Evolutionary conservation across 2,329 filamentous ascomycete genomes (phyloP).

Genomic region (Whalleya microplaca): DNA sequence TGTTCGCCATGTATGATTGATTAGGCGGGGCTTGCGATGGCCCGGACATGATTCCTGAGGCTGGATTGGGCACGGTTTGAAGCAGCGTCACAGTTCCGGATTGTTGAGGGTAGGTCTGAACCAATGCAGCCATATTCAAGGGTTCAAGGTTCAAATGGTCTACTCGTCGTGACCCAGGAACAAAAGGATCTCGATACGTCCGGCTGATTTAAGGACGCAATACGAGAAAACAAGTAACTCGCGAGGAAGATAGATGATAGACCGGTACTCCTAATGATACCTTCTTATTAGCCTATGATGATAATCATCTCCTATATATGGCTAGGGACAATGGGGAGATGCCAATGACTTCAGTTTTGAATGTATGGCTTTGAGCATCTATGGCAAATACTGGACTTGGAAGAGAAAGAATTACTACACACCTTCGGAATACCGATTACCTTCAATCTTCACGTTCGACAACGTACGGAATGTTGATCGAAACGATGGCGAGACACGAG

Average conservation of each 20-base stretch:
- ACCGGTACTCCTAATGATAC: conserved; percentile 1
- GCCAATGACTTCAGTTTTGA: not conserved
- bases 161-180: conserved; percentile 23
- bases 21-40: conserved; percentile 52
- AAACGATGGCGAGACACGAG: conserved; percentile 8
- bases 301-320: not conserved
- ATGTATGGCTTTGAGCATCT: not conserved
- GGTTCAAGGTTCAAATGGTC: conserved; percentile 18
- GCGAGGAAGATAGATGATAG: conserved; percentile 1
- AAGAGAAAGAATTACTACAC: conserved; percentile 4
- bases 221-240: conserved; percentile 1
- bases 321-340: not conserved
- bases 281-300: conserved; percentile 10
- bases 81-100: conserved; percentile 75
- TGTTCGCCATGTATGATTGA: conserved; percentile 54
- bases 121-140: conserved; percentile 75
- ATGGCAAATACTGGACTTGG: not conserved
- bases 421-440: conserved; percentile 18
- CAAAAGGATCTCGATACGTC: conserved; percentile 20
- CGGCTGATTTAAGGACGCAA: conserved; percentile 11
- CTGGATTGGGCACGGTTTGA: conserved; percentile 70
- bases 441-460: conserved; percentile 6
- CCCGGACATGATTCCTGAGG: conserved; percentile 60
- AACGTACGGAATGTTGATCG: conserved; percentile 11
- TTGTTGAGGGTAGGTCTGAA: conserved; percentile 80